phyloP scores from a whole-genome alignment of 2,329 filamentous ascomycete species.

The Ophiocordyceps australis region DNA sequence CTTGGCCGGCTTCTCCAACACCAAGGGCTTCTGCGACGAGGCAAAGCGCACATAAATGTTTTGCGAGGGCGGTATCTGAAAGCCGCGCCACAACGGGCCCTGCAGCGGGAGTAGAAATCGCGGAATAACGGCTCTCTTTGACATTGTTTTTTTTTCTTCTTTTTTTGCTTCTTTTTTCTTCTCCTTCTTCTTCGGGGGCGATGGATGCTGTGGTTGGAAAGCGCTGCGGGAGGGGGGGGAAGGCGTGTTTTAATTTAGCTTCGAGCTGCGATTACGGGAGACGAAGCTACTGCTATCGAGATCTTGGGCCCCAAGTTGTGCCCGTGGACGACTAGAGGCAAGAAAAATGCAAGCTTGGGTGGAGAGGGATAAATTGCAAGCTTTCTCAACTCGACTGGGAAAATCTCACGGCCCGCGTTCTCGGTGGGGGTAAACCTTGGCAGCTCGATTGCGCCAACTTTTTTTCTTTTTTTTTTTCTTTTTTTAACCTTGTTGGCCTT shows the following conservation, averaged over 20 bases:
- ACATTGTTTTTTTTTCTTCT: conserved; percentile 17
- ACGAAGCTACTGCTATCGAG: no score
- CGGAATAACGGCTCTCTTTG: conserved; percentile 36
- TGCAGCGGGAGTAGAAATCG: conserved; percentile 50
- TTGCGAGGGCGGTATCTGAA: conserved; percentile 15
- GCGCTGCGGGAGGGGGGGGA: neutral
- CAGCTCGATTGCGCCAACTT: no score
- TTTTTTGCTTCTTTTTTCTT: neutral
- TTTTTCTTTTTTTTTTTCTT: neutral
- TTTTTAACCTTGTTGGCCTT: no score
- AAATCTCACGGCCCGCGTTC: no score
- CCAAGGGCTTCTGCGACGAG: conserved; percentile 33
- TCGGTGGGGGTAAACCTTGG: no score
- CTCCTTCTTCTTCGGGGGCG: neutral
- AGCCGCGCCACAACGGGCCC: conserved; percentile 33
- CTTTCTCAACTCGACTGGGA: no score
- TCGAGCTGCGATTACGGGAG: no score
- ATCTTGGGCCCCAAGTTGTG: no score
- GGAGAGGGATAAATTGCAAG: no score
- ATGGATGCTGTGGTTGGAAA: neutral
- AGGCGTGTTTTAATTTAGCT: no score
- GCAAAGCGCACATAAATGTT: conserved; percentile 16
- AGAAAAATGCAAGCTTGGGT: no score
- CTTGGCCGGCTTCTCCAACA: conserved; percentile 72
- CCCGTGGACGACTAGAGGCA: no score